Evolutionary conservation across 805 yeast genomes (phyloP).

Genomic region (Wickerhamiella domercqiae): DNA sequence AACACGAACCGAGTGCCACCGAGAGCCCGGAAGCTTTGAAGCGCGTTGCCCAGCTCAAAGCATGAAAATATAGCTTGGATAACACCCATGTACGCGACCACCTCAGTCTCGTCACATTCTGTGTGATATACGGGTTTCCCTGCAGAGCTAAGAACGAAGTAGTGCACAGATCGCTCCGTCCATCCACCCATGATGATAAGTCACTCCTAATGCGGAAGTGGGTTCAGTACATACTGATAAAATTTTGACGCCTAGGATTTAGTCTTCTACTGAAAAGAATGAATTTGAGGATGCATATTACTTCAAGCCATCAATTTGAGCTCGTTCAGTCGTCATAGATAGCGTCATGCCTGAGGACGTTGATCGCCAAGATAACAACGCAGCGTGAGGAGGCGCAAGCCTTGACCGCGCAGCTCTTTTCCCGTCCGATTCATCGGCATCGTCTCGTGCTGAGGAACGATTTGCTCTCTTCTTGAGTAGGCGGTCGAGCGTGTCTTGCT

Average conservation of each 20-base stretch:
- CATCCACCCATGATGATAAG: too few species aligned
- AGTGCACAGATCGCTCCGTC: conserved; percentile 5
- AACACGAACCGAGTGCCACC: conserved; percentile 38
- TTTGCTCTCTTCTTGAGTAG: conserved; percentile 71
- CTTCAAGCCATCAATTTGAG: conserved; percentile 1
- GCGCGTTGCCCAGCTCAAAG: conserved; percentile 13
- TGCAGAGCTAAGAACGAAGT: conserved; percentile 14
- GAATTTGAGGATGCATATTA: too few species aligned
- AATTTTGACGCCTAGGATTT: too few species aligned
- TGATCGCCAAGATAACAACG: conserved; percentile 20
- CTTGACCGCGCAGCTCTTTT: conserved; percentile 13
- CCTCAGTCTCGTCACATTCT: conserved; percentile 11
- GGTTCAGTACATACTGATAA: too few species aligned
- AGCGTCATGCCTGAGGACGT: conserved; percentile 10
- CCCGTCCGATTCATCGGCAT: conserved; percentile 11
- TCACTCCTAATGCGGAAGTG: too few species aligned
- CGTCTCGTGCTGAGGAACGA: conserved; percentile 14
- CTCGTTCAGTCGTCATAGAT: conserved; percentile 17
- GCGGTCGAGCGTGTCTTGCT: conserved; percentile 78
- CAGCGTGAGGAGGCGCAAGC: conserved; percentile 20
- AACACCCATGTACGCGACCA: conserved; percentile 16
- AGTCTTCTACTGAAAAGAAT: too few species aligned
- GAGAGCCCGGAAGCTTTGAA: conserved; percentile 35
- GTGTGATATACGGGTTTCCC: conserved; percentile 19
- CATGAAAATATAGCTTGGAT: conserved; percentile 18